Conservation (phyloP, 2,329 filamentous ascomycete species). For the Dryadomyces quercivorus region DNA sequence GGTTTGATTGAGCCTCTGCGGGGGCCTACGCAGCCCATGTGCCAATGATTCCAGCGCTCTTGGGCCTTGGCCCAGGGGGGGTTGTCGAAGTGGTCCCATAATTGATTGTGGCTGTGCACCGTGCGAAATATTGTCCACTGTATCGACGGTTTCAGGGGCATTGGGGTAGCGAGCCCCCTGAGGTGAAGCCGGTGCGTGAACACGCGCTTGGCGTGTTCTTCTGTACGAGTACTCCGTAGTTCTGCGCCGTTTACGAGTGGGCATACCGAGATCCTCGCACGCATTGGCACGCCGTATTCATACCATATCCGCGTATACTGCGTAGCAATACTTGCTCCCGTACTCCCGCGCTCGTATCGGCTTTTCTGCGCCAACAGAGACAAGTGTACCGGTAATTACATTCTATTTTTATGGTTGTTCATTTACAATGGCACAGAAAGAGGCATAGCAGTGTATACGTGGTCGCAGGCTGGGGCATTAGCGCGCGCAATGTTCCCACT, state of each 20-base stretch:
- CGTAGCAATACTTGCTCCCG: not conserved
- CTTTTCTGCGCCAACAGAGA: too few relatives aligned
- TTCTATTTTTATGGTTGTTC: not conserved
- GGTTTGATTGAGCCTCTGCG: constrained; percentile 3
- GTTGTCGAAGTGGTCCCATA: not conserved
- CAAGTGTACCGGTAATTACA: not conserved
- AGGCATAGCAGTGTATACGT: not conserved
- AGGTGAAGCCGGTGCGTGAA: not conserved
- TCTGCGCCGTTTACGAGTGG: too few relatives aligned
- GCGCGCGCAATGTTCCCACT: not conserved
- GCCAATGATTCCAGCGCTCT: not conserved
- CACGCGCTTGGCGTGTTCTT: not conserved
- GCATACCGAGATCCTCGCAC: too few relatives aligned
- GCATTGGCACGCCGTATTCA: too few relatives aligned
- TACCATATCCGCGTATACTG: too few relatives aligned
- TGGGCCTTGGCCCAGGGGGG: not conserved
- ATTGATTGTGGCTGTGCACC: not conserved
- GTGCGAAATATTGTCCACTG: not conserved
- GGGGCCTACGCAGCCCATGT: not conserved
- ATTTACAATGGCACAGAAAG: not conserved
- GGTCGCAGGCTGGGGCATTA: not conserved
- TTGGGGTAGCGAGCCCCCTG: not conserved
- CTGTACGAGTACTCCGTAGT: too few relatives aligned
- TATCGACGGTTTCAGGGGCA: not conserved
- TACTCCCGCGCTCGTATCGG: too few relatives aligned